Base-by-base conservation (phyloP, 208 protist genomes). In the Leishmania mexicana region DNA sequence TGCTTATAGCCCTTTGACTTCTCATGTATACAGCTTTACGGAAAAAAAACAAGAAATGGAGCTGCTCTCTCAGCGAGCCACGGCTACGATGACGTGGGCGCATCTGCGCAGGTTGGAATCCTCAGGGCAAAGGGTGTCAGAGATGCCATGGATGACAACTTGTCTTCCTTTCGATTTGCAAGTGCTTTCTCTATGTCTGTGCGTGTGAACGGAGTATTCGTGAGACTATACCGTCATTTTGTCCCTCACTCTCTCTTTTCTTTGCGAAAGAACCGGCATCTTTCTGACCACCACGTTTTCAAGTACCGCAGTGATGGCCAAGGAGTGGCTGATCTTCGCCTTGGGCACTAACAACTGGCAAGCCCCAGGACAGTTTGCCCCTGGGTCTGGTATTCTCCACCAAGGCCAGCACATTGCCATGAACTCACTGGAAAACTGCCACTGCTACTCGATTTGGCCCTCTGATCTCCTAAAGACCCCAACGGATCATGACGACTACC, bases 291-390 rank as follows among this genome's bases (percentile, higher is more conserved):
- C 51, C 6, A 85, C 79, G 40, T 85, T 79, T 58, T 71, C 78
- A 64, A 75, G 65, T 42, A 31, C 65, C 10, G 24, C 57, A 74
- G 83, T 10, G 21, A 95, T 95, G 92, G 67, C 81, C 15, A 75
- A 87, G 40, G 79, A 91, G 72, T 93, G 92, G 88, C 85, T 93
- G 38, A 90, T 95, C 85, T 95, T 95, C 85, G 88, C 83, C 28
- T 83, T 95, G 19, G 92, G 92, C 35, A 95, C 92, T 0, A 95
- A 95, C 77, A 95, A 95, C 83, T 95, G 92, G 92, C 92, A 95
- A 67, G 88, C 83, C 8, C 84, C 87, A 6, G 89, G 82, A 10
- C 89, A 95, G 77, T 95, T 95, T 83, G 92, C 92, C 5, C 90
- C 92, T 40, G 92, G 92, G 1, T 95, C 92, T 54, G 92, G 92